These are phyloP conservation scores for Komagataella populi DNA, from an alignment of 805 yeast genomes.

Conservation along the genomic window DNA sequence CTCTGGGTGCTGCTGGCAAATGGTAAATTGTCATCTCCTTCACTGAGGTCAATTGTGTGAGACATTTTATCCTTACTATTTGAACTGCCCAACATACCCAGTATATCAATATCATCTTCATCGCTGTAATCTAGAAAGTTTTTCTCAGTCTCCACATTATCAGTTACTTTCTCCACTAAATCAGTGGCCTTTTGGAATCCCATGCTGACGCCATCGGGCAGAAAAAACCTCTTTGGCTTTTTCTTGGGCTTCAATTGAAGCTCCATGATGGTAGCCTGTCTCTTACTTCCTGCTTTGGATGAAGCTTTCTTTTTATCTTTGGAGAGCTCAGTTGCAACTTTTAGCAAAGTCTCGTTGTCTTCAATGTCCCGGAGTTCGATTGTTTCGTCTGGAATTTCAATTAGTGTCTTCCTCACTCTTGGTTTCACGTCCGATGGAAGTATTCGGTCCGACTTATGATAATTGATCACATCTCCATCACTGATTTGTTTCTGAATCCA, in stretches of 20 bases:
- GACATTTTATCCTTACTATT: neutral
- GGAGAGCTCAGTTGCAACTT: neutral
- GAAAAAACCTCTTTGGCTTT: conserved; percentile 36
- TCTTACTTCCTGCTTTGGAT: neutral
- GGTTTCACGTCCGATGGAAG: conserved; percentile 50
- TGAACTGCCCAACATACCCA: neutral
- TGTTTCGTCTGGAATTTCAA: conserved; percentile 65
- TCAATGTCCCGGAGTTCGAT: conserved; percentile 30
- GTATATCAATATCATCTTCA: neutral
- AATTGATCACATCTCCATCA: conserved; percentile 26
- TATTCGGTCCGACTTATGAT: conserved; percentile 46
- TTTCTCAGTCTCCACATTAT: neutral
- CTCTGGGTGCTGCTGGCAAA: neutral
- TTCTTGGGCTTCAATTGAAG: neutral
- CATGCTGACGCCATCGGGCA: conserved; percentile 61
- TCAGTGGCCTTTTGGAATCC: conserved; percentile 45
- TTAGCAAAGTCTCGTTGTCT: conserved; percentile 31
- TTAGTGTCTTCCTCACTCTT: conserved; percentile 34
- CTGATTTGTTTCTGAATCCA: conserved; percentile 61
- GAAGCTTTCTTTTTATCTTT: neutral
- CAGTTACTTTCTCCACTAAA: conserved; percentile 22
- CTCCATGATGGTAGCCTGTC: neutral
- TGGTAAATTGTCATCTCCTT: neutral
- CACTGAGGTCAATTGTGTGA: neutral
- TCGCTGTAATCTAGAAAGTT: neutral